These are phyloP conservation scores for Russula brevipes DNA, from an alignment of 768 basidiomycete species.

Conservation along the genomic window DNA sequence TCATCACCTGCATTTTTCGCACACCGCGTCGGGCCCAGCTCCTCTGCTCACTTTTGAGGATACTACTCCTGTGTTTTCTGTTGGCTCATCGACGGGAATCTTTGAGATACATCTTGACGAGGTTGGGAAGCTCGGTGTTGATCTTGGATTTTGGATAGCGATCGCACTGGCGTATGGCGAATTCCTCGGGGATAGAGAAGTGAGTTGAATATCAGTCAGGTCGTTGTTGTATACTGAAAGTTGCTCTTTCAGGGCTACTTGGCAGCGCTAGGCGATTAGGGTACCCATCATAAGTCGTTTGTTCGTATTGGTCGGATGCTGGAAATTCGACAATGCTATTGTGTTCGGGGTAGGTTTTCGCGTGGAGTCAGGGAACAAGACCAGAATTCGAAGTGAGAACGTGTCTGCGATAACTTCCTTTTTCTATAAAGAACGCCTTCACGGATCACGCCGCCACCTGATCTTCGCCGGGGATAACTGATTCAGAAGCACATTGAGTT, in stretches of 20 bases:
- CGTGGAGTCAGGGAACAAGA: background rate
- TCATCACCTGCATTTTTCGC: background rate
- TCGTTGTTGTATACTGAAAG: conserved; percentile 2
- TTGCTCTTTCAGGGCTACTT: conserved; percentile 30
- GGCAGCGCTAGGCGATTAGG: conserved; percentile 31
- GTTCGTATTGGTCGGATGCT: background rate
- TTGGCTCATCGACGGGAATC: conserved; percentile 53
- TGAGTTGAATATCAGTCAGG: conserved; percentile 33
- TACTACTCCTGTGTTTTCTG: conserved; percentile 59
- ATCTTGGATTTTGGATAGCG: conserved; percentile 73
- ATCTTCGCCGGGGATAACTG: too few species aligned
- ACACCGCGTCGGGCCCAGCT: conserved; percentile 30
- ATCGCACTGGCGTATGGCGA: conserved; percentile 70
- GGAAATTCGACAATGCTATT: background rate
- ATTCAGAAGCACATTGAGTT: too few species aligned
- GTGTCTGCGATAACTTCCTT: background rate
- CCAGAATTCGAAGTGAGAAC: background rate
- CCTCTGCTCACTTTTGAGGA: conserved; percentile 67
- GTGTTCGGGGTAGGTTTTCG: background rate
- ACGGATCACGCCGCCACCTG: background rate
- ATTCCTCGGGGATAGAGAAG: conserved; percentile 74
- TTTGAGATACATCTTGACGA: conserved; percentile 59
- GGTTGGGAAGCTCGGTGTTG: conserved; percentile 58
- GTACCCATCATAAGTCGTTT: background rate
- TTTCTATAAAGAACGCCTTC: background rate